These are phyloP conservation scores for Talaromyces sp. DNA, from an alignment of 2,329 filamentous ascomycete species.

Conservation along the genomic window DNA sequence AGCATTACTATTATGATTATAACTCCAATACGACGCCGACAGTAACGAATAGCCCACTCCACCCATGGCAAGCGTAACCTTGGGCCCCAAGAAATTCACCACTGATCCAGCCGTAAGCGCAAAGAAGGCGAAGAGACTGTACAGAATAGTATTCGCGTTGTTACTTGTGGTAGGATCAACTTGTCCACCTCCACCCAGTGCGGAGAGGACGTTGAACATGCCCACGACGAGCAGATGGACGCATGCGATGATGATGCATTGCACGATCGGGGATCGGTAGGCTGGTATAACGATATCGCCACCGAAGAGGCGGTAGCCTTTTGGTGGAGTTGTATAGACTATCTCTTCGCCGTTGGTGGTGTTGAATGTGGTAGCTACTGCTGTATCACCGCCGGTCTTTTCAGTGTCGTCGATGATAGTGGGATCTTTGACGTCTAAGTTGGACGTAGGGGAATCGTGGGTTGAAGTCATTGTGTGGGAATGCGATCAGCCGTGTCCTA, in stretches of 20 bases:
- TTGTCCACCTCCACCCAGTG: slow-evolving; percentile 22
- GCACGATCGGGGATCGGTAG: slow-evolving; percentile 20
- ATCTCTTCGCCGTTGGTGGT: neutral
- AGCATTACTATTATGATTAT: slow-evolving; percentile 62
- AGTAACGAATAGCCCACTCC: slow-evolving; percentile 76
- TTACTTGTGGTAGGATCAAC: slow-evolving; percentile 21
- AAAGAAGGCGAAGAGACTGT: slow-evolving; percentile 21
- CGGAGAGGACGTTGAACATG: slow-evolving; percentile 23
- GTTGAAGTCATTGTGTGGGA: neutral
- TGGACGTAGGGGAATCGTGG: neutral
- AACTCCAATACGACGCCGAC: slow-evolving; percentile 65
- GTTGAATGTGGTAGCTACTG: neutral
- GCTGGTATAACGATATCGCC: slow-evolving; percentile 18
- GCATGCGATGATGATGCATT: slow-evolving; percentile 20
- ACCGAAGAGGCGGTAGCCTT: slow-evolving; percentile 19
- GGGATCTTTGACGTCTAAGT: slow-evolving; percentile 12
- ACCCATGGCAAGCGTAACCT: slow-evolving; percentile 64
- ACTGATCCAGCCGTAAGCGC: slow-evolving; percentile 44
- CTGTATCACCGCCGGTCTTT: neutral
- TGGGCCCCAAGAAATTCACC: slow-evolving; percentile 71
- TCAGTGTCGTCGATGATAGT: neutral
- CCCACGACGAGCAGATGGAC: slow-evolving; percentile 22
- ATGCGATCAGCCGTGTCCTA: neutral
- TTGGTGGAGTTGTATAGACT: slow-evolving; percentile 11
- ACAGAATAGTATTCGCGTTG: slow-evolving; percentile 22